Percentiles rank a stretch among this genome's conserved stretches.
Conservation (phyloP, 371 early-diverging fungal genomes). For the Mucor racemosus region DNA sequence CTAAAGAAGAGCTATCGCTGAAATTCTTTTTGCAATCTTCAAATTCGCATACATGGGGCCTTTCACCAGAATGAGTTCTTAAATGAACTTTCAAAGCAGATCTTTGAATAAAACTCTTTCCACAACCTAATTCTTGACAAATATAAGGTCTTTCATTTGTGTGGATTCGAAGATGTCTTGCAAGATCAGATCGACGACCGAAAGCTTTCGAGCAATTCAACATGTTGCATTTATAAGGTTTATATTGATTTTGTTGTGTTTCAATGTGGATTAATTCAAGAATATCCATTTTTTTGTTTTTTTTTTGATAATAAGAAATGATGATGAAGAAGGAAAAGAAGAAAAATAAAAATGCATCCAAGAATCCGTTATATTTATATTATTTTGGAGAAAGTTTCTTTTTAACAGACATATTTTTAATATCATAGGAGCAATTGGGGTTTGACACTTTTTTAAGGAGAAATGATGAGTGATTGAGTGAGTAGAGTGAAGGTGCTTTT, state of each 20-base stretch:
- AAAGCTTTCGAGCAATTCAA: constrained; percentile 63
- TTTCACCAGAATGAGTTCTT: constrained; percentile 76
- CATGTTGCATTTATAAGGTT: constrained; percentile 61
- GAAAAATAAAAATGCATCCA: neutral
- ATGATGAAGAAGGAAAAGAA: neutral
- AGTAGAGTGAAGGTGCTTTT: no score
- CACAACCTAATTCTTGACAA: constrained; percentile 62
- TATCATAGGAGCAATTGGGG: constrained; percentile 21
- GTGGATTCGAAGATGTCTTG: constrained; percentile 73
- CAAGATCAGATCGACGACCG: constrained; percentile 66
- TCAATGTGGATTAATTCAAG: constrained; percentile 59
- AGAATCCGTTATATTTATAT: constrained; percentile 15
- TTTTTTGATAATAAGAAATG: neutral
- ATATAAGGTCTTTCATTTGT: constrained; percentile 70
- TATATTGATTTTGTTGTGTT: constrained; percentile 29
- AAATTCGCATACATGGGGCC: constrained; percentile 70
- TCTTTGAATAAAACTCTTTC: constrained; percentile 73
- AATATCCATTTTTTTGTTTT: constrained; percentile 59
- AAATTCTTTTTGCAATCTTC: constrained; percentile 57
- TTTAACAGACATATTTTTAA: constrained; percentile 19
- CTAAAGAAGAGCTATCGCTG: constrained; percentile 58
- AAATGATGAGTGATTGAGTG: neutral
- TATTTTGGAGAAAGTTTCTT: neutral
- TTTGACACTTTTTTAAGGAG: constrained; percentile 22
- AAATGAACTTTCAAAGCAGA: constrained; percentile 77